Evolutionary conservation across 164 flowering plant species (phyloP).

Genomic region (Magnolia changhungtana): DNA sequence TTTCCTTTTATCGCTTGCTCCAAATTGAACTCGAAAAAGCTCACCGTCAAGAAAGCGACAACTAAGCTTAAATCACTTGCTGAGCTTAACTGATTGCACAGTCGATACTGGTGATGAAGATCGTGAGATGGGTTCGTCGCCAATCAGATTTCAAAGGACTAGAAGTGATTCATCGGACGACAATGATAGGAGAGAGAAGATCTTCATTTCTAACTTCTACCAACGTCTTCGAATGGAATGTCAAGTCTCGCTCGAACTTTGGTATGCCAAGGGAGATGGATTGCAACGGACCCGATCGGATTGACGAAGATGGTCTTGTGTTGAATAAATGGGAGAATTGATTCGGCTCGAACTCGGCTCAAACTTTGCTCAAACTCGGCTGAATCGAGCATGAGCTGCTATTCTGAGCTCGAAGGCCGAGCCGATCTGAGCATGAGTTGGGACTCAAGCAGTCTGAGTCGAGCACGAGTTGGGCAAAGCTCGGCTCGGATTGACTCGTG

Average conservation of each 20-base stretch:
- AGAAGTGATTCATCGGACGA: constrained; percentile 28
- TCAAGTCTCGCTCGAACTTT: constrained; percentile 32
- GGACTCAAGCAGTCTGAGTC: too few relatives aligned
- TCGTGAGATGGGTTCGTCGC: background rate
- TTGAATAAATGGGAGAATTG: too few relatives aligned
- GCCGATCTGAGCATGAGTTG: too few relatives aligned
- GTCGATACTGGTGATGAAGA: constrained; percentile 9
- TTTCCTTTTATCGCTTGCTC: too few relatives aligned
- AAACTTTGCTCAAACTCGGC: too few relatives aligned
- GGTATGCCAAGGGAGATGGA: constrained; percentile 11
- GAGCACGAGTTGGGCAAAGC: too few relatives aligned
- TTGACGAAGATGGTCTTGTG: background rate
- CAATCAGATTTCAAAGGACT: constrained; percentile 24
- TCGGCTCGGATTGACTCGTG: too few relatives aligned
- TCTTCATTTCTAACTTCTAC: constrained; percentile 48
- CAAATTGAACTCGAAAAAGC: too few relatives aligned
- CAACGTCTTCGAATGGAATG: constrained; percentile 43
- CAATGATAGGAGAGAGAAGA: constrained; percentile 47
- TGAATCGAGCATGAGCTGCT: too few relatives aligned
- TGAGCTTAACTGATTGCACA: constrained; percentile 17
- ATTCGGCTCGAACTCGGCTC: too few relatives aligned
- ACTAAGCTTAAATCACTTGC: constrained; percentile 33
- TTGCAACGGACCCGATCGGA: background rate
- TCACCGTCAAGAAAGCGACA: constrained; percentile 10
- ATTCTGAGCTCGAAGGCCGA: too few relatives aligned